phyloP scores from a whole-genome alignment of 177 flowering plant genomes.

The Tripterygium wilfordii region DNA sequence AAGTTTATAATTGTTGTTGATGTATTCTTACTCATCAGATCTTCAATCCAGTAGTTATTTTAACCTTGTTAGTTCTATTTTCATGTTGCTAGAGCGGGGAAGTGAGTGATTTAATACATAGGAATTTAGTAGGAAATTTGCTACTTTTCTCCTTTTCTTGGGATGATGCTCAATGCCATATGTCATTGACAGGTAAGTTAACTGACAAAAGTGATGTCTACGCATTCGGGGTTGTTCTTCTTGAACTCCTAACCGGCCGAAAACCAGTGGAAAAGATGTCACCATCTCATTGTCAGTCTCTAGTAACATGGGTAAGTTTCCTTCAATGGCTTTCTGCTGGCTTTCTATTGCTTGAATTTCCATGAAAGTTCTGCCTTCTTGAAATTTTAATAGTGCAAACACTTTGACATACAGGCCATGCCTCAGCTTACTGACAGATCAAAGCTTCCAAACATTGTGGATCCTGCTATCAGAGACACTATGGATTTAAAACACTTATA shows the following conservation, averaged over 20 bases:
- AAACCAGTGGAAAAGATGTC: constrained; percentile 69
- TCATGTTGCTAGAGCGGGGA: too few species aligned
- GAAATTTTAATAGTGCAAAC: neutral
- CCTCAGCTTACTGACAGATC: constrained; percentile 94
- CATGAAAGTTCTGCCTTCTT: neutral
- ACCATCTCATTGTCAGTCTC: constrained; percentile 62
- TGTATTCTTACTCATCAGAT: too few species aligned
- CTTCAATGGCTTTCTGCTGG: neutral
- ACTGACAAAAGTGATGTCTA: constrained; percentile 97
- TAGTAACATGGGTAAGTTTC: constrained; percentile 80
- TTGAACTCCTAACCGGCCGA: constrained; percentile 84
- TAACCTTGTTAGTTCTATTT: too few species aligned
- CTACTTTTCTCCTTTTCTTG: too few species aligned
- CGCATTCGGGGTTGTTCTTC: constrained; percentile 84
- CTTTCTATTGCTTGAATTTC: neutral
- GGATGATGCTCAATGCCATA: constrained; percentile 85
- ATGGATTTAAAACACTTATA: constrained; percentile 90
- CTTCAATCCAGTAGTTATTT: too few species aligned
- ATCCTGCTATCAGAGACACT: constrained; percentile 67
- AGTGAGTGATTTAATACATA: too few species aligned
- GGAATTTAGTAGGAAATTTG: too few species aligned
- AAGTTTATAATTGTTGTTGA: too few species aligned
- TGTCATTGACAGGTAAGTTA: constrained; percentile 63
- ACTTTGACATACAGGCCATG: constrained; percentile 59
- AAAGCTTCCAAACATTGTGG: constrained; percentile 85